Evolutionary conservation across 106 monocot species (phyloP), one percentile per base, ranked within the genome.

Genomic region (Dendrobium officinale): DNA sequence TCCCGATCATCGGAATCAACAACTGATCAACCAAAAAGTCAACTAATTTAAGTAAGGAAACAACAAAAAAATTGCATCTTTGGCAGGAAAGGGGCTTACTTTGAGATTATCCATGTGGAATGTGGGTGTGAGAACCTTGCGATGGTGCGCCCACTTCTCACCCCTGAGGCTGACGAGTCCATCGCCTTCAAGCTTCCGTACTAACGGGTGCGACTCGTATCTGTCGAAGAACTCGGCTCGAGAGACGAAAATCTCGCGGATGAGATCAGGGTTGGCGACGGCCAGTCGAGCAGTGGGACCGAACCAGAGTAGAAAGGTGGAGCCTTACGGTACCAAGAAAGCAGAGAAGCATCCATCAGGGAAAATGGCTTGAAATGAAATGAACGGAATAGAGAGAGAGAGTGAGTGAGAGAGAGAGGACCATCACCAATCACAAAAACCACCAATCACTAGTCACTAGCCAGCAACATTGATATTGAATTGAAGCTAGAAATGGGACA

Each of bases 41-140:
- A 13, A 31, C 13, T 4, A 15, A 15, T 42, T 29, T 13, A 26
- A 77, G 10, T 3, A 55, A 22, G 11, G 1, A 24, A 77, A 77
- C 1, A 20, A 45, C 2, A 77, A 51, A 54, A 54, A 77, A 20
- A 5, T 4, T 22, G 61, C 22, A 73, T 6, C 73, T 42, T 19
- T 18, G 27, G 42, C 19, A 42, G 42, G 7, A 42, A 73, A 26
- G 2, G 74, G 11, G 9, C 19, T 47, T 72, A 90, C 92, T 78
- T 92, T 92, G 89, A 95, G 92, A 73, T 95, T 95, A 3, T 95
- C 95, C 91, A 91, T 88, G 83, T 89, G 90, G 83, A 95, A 95
- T 74, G 91, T 82, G 8, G 95, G 92, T 15, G 86, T 83, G 85
- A 95, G 90, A 67, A 95, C 76, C 79, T 85, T 92, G 68, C 95